Evolutionary conservation across 805 yeast species (phyloP).

Genomic region (Ogataea ramenticola): DNA sequence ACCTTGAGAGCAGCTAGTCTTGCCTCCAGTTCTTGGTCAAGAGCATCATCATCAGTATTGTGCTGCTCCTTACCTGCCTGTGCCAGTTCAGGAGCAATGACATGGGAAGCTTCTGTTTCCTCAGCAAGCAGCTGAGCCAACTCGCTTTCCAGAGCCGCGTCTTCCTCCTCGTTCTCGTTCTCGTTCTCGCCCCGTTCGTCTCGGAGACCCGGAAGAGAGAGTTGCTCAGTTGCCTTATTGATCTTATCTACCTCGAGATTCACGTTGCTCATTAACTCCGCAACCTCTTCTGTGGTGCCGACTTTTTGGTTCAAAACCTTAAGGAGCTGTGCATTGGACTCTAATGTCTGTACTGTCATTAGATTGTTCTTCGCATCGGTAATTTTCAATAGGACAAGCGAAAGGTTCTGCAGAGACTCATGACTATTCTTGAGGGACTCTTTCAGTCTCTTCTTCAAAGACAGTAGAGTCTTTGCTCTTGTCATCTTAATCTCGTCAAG

Average conservation of each 20-base stretch:
- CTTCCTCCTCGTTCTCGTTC: conserved; percentile 4
- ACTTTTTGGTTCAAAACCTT: conserved; percentile 17
- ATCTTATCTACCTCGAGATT: conserved; percentile 11
- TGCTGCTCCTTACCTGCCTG: not conserved
- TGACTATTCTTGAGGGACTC: conserved; percentile 14
- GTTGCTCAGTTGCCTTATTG: conserved; percentile 10
- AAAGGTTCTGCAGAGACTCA: conserved; percentile 16
- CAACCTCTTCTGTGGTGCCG: conserved; percentile 13
- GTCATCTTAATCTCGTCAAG: not conserved
- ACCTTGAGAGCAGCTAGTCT: not conserved
- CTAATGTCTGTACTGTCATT: conserved; percentile 15
- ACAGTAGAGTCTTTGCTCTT: conserved; percentile 18
- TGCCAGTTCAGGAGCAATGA: too few species aligned
- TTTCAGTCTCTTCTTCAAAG: conserved; percentile 14
- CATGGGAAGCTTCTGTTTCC: too few species aligned
- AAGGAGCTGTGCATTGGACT: conserved; percentile 17
- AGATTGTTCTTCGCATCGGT: conserved; percentile 21
- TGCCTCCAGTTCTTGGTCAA: not conserved
- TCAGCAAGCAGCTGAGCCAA: conserved; percentile 9
- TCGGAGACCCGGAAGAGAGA: conserved; percentile 3
- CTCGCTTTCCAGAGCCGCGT: conserved; percentile 18
- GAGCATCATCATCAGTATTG: not conserved
- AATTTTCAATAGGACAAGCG: conserved; percentile 14
- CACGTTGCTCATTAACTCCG: conserved; percentile 9
- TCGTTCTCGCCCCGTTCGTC: conserved; percentile 1